Conservation (phyloP, 176 grass and related monocot species). For the Alloteropsis semialata region DNA sequence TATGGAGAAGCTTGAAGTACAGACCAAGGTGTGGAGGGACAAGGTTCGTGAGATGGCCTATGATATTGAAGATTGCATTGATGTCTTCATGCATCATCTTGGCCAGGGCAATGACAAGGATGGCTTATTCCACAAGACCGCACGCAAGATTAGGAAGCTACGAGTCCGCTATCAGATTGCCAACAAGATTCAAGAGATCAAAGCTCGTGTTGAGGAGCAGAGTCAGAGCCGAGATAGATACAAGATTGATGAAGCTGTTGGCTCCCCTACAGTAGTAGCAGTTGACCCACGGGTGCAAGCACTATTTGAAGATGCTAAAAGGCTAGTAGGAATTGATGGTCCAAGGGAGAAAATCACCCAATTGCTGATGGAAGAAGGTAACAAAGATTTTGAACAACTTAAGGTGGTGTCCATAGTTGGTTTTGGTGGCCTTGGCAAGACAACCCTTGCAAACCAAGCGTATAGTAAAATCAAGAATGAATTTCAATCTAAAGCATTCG, state of each 20-base stretch:
- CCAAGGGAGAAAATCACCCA: neutral
- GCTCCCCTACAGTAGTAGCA: neutral
- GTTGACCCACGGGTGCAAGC: neutral
- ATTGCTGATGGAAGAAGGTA: neutral
- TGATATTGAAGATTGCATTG: constrained; percentile 13
- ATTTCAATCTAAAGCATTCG: neutral
- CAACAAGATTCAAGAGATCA: neutral
- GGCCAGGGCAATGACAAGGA: neutral
- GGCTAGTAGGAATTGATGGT: neutral
- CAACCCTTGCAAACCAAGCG: constrained; percentile 8
- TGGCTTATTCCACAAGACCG: neutral
- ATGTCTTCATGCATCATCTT: constrained; percentile 1
- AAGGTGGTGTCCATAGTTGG: neutral
- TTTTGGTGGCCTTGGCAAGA: constrained; percentile 6
- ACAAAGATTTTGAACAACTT: neutral
- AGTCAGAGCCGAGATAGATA: neutral
- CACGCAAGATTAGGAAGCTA: neutral
- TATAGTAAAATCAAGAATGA: neutral
- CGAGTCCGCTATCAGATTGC: neutral
- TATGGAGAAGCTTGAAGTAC: neutral
- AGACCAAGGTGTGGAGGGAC: constrained; percentile 1
- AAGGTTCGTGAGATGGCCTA: constrained; percentile 7
- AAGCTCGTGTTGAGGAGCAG: neutral
- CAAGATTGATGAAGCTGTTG: neutral
- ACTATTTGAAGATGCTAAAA: neutral